phyloP scores from a whole-genome alignment of 768 basidiomycete genomes.

The Boletus sp. region DNA sequence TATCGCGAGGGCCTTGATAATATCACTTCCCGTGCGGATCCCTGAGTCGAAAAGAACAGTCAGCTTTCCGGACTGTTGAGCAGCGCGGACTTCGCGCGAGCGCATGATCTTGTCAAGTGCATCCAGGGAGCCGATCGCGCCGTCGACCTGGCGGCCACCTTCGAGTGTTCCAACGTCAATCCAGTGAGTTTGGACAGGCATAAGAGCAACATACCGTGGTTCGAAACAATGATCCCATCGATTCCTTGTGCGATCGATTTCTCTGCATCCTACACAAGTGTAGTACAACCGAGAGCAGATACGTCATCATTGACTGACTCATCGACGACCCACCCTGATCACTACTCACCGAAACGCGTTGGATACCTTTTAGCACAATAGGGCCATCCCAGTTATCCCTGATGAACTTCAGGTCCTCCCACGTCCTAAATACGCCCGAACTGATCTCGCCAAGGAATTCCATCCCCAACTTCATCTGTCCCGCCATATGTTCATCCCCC shows the following conservation, averaged over 20 bases:
- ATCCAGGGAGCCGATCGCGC: conserved; percentile 71
- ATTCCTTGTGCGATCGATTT: conserved; percentile 43
- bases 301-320: background rate
- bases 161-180: background rate
- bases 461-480: conserved; percentile 45
- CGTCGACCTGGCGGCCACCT: conserved; percentile 81
- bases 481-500: conserved; percentile 47
- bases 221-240: conserved; percentile 48
- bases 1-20: conserved; percentile 81
- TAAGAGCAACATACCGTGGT: conserved; percentile 30
- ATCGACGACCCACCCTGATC: background rate
- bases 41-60: conserved; percentile 72
- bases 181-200: background rate
- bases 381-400: conserved; percentile 77
- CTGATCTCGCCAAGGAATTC: conserved; percentile 65
- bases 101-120: conserved; percentile 69
- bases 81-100: conserved; percentile 54
- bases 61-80: conserved; percentile 60
- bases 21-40: conserved; percentile 79
- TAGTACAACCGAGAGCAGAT: background rate
- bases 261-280: conserved; percentile 51
- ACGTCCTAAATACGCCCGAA: conserved; percentile 60
- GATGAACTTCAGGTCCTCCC: conserved; percentile 71
- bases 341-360: conserved; percentile 51
- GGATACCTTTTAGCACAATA: conserved; percentile 76